Evolutionary conservation across 23 red algal species (phyloP).

Genomic region (Gracilaria vermiculophylla): DNA sequence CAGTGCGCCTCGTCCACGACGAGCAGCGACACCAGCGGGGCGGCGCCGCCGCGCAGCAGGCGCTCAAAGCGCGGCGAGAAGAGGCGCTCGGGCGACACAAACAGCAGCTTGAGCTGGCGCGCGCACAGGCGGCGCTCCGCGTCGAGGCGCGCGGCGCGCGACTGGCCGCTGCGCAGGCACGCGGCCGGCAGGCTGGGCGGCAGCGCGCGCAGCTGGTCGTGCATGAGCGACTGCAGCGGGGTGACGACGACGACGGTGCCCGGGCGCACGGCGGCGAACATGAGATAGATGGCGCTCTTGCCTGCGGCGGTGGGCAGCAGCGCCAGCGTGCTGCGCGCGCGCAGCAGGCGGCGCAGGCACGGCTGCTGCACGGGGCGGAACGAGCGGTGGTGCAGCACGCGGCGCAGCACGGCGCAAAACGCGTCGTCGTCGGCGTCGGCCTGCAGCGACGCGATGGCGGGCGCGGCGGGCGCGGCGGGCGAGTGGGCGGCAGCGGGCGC

Average conservation of each 20-base stretch:
- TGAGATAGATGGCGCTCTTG: conserved; percentile 75
- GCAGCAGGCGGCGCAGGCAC: conserved; percentile 28
- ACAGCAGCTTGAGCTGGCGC: conserved; percentile 72
- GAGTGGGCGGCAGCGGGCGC: too few species aligned
- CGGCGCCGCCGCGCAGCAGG: conserved; percentile 4
- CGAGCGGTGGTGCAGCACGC: background rate
- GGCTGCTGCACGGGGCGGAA: conserved; percentile 61
- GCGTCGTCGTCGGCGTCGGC: background rate
- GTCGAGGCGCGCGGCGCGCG: too few species aligned
- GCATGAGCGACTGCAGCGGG: conserved; percentile 69
- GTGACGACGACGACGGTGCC: conserved; percentile 77
- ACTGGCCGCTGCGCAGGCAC: conserved; percentile 43
- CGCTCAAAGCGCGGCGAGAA: conserved; percentile 12
- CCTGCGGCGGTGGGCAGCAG: conserved; percentile 67
- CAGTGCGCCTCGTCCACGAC: conserved; percentile 89
- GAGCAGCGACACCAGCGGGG: conserved; percentile 40
- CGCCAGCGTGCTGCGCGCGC: conserved; percentile 41
- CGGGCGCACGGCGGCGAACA: conserved; percentile 65
- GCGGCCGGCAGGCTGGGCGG: conserved; percentile 44
- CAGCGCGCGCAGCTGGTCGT: conserved; percentile 43
- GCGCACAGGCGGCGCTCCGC: conserved; percentile 26
- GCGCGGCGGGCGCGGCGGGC: too few species aligned
- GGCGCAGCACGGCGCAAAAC: background rate
- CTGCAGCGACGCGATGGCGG: background rate
- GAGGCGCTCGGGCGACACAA: conserved; percentile 77